Evolutionary conservation across 2,329 filamentous ascomycete genomes (phyloP).

Genomic region (Scopulariopsis brevicaulis): DNA sequence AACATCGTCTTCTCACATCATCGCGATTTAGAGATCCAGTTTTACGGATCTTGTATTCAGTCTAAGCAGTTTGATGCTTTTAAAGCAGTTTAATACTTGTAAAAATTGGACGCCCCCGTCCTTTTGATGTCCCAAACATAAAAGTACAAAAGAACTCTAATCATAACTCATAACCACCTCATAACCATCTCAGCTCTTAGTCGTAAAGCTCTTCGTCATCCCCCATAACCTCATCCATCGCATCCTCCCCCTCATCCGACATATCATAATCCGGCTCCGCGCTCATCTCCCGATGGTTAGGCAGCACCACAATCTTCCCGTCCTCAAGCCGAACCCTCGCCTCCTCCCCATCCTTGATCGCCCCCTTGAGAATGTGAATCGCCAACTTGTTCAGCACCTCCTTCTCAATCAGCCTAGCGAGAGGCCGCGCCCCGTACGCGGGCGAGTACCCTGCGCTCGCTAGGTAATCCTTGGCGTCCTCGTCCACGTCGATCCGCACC

Average conservation of each 20-base stretch:
- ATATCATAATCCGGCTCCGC: constrained; percentile 48
- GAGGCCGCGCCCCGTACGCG: constrained; percentile 83
- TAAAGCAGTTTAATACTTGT: too few species aligned
- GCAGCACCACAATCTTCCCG: constrained; percentile 67
- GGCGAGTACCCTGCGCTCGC: constrained; percentile 88
- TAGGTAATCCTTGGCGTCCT: constrained; percentile 86
- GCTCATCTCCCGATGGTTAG: constrained; percentile 65
- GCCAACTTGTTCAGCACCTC: constrained; percentile 92
- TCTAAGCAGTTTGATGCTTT: too few species aligned
- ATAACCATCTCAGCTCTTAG: constrained; percentile 12
- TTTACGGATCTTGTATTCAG: too few species aligned
- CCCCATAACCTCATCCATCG: constrained; percentile 54
- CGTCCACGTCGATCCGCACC: constrained; percentile 69
- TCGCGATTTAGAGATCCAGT: too few species aligned
- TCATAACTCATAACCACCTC: neutral
- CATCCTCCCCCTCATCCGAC: constrained; percentile 62
- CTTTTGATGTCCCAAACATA: too few species aligned
- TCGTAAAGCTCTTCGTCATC: constrained; percentile 47
- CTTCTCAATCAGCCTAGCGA: constrained; percentile 87
- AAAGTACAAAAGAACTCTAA: constrained; percentile 14
- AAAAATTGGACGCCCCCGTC: too few species aligned
- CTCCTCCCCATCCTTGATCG: constrained; percentile 73
- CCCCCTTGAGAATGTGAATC: constrained; percentile 78
- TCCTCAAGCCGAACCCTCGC: constrained; percentile 71
- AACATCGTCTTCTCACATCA: too few species aligned